These are phyloP conservation scores for Hypoxylon sp. DNA, from an alignment of 2,329 filamentous ascomycete species.

Conservation along the genomic window DNA sequence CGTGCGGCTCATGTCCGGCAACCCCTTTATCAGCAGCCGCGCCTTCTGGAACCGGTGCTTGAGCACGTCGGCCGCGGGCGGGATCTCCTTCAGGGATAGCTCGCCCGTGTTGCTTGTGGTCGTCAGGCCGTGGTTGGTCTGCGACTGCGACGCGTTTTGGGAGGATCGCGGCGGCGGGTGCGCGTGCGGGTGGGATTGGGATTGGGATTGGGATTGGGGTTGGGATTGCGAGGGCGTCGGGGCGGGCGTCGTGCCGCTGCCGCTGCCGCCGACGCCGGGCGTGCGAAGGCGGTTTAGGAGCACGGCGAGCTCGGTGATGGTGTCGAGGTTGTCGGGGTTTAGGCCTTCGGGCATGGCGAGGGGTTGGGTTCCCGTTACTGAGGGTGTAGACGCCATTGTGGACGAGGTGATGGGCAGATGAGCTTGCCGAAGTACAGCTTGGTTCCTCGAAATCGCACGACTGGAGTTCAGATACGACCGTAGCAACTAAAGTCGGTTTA, in stretches of 20 bases:
- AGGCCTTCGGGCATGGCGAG: conserved; percentile 72
- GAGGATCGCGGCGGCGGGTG: conserved; percentile 22
- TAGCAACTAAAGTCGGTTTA: neutral
- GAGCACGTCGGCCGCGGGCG: conserved; percentile 79
- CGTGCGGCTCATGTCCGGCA: conserved; percentile 77
- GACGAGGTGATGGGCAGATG: neutral
- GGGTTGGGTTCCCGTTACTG: neutral
- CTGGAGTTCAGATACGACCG: neutral
- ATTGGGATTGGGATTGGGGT: no score
- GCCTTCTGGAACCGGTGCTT: conserved; percentile 88
- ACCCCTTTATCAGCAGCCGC: conserved; percentile 69
- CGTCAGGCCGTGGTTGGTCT: conserved; percentile 50
- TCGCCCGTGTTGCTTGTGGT: conserved; percentile 49
- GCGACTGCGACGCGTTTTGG: conserved; percentile 41
- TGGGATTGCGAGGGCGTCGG: conserved; percentile 42
- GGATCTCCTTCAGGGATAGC: conserved; percentile 77
- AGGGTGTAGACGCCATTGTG: conserved; percentile 22
- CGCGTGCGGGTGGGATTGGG: conserved; percentile 33
- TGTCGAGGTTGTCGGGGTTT: conserved; percentile 85
- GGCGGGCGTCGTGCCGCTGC: conserved; percentile 53
- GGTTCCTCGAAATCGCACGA: neutral
- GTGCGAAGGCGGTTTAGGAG: conserved; percentile 80
- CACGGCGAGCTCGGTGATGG: conserved; percentile 82
- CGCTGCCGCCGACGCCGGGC: conserved; percentile 49
- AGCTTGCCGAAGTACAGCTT: neutral